Evolutionary conservation across 176 grass and related monocot species (phyloP).

Genomic region (Panicum miliaceum): DNA sequence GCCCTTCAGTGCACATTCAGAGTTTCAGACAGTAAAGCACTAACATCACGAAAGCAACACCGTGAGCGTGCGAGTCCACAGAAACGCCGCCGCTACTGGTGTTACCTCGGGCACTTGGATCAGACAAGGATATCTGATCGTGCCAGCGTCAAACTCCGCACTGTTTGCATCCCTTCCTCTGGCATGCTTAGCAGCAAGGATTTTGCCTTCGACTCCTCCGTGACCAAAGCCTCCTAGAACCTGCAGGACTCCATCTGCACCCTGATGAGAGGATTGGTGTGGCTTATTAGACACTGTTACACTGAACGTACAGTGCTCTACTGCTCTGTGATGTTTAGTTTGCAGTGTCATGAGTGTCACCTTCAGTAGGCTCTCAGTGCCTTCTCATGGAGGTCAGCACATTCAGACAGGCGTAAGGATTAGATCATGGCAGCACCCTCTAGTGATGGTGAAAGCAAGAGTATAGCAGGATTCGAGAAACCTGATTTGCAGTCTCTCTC

Average conservation of each 20-base stretch:
- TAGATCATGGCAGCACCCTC: constrained; percentile 5
- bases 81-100: background rate
- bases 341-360: no score
- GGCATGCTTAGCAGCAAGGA: constrained; percentile 54
- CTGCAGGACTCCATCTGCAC: constrained; percentile 64
- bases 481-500: constrained; percentile 38
- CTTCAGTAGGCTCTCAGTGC: constrained; percentile 57
- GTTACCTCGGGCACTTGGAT: constrained; percentile 59
- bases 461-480: background rate
- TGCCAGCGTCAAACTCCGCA: constrained; percentile 49
- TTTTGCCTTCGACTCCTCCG: constrained; percentile 52
- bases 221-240: constrained; percentile 66
- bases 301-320: background rate
- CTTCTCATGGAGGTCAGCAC: constrained; percentile 52
- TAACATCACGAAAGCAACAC: constrained; percentile 18
- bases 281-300: background rate
- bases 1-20: constrained; percentile 22
- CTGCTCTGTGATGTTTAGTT: background rate
- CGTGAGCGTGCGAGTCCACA: background rate
- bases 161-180: constrained; percentile 63
- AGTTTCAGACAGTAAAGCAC: constrained; percentile 13
- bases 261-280: constrained; percentile 52
- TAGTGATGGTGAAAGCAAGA: constrained; percentile 21
- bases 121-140: constrained; percentile 50
- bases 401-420: background rate